A percentile compares a stretch with the other conserved stretches of the same genome.
Conservation (phyloP, 2,329 filamentous ascomycete genomes). For the Lecanicillium sp. region DNA sequence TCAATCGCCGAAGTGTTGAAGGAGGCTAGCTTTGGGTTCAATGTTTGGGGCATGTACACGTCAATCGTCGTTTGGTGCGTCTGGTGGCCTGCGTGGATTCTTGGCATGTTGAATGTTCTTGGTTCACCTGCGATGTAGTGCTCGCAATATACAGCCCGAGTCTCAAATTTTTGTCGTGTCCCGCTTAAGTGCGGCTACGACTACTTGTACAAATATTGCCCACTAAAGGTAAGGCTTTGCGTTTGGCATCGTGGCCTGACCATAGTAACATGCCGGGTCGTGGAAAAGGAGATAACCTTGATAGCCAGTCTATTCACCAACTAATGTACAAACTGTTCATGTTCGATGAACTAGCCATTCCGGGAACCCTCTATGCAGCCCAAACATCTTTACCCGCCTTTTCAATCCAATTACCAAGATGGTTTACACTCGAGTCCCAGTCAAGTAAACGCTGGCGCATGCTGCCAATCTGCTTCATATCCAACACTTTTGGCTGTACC, state of each 20-base stretch:
- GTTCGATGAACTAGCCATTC: conserved; percentile 4
- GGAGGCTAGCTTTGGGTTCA: conserved; percentile 78
- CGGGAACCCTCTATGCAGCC: conserved; percentile 54
- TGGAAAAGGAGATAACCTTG: too few relatives aligned
- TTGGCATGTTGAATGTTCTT: conserved; percentile 49
- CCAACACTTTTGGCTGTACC: conserved; percentile 97
- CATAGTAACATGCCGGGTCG: too few relatives aligned
- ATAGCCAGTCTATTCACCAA: background rate
- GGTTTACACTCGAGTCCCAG: conserved; percentile 94
- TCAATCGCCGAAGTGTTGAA: conserved; percentile 53
- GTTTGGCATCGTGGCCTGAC: too few relatives aligned
- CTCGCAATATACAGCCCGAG: conserved; percentile 9
- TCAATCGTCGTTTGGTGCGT: conserved; percentile 87
- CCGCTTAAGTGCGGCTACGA: too few relatives aligned
- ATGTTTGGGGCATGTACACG: conserved; percentile 83
- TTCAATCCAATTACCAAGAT: conserved; percentile 96
- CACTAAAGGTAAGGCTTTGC: too few relatives aligned
- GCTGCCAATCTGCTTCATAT: conserved; percentile 88
- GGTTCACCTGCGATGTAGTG: conserved; percentile 22
- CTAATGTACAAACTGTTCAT: background rate
- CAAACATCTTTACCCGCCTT: conserved; percentile 89
- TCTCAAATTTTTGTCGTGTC: too few relatives aligned
- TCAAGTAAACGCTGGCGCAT: conserved; percentile 85
- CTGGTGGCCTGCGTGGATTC: conserved; percentile 90
- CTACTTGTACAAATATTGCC: too few relatives aligned